These are phyloP conservation scores for Boletellus sp. DNA, from an alignment of 768 basidiomycete species.

Conservation along the genomic window DNA sequence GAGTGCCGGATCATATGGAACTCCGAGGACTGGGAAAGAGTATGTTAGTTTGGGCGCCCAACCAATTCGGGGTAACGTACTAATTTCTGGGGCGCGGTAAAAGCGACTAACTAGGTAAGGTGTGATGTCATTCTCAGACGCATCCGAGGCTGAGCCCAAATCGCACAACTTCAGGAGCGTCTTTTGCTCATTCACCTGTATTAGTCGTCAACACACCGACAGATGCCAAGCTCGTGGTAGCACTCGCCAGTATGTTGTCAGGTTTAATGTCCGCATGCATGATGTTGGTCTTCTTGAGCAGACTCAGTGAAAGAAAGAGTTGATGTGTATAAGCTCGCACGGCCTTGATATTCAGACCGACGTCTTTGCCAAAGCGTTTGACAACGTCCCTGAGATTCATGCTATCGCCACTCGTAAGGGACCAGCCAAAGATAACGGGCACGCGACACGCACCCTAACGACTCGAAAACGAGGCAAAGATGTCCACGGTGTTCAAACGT, in stretches of 20 bases:
- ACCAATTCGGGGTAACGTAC: slow-evolving; percentile 44
- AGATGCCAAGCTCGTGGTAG: slow-evolving; percentile 6
- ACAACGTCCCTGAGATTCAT: slow-evolving; percentile 99
- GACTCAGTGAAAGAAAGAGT: slow-evolving; percentile 81
- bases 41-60: slow-evolving; percentile 14
- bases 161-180: slow-evolving; percentile 93
- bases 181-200: slow-evolving; percentile 91
- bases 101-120: slow-evolving; percentile 97
- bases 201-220: slow-evolving; percentile 12
- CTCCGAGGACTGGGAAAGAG: slow-evolving; percentile 71
- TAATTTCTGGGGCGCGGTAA: slow-evolving; percentile 98
- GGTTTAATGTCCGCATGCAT: slow-evolving; percentile 99
- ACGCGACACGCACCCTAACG: slow-evolving; percentile 61
- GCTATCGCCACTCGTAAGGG: slow-evolving; percentile 38
- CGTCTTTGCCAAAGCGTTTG: slow-evolving; percentile 97
- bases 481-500: slow-evolving; percentile 98
- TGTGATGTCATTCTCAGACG: slow-evolving; percentile 93
- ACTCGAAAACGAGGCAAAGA: slow-evolving; percentile 93
- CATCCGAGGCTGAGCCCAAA: slow-evolving; percentile 94
- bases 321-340: slow-evolving; percentile 99
- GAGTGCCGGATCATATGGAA: slow-evolving; percentile 89
- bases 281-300: slow-evolving; percentile 84
- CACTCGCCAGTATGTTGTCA: slow-evolving; percentile 88
- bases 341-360: slow-evolving; percentile 92
- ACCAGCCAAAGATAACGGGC: slow-evolving; percentile 5